Conservation (phyloP, 2,329 filamentous ascomycete species). For the Botrytis deweyae region DNA sequence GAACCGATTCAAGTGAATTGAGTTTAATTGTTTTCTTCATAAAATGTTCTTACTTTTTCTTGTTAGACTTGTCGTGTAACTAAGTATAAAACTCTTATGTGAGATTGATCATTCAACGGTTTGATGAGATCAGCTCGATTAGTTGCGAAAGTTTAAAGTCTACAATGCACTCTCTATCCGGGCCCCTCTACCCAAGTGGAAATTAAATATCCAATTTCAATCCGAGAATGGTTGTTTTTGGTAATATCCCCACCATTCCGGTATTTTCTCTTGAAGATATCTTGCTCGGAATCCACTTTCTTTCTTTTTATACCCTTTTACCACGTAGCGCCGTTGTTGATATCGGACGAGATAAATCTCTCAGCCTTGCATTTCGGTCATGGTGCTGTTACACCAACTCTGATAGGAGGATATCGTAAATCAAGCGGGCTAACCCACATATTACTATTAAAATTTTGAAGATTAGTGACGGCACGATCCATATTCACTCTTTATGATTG, state of each 20-base stretch:
- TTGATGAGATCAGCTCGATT: neutral
- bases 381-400: neutral
- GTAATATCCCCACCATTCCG: neutral
- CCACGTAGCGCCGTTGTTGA: conserved; percentile 3
- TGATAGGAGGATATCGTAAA: conserved; percentile 9
- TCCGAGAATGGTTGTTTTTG: neutral
- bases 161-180: neutral
- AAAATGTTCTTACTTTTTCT: neutral
- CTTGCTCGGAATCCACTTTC: neutral
- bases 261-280: conserved; percentile 8
- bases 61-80: neutral
- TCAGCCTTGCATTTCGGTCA: conserved; percentile 22
- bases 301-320: conserved; percentile 3
- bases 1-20: conserved; percentile 8
- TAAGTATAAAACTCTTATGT: conserved; percentile 1
- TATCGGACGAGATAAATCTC: conserved; percentile 3
- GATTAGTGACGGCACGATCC: conserved; percentile 3
- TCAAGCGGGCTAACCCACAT: conserved; percentile 11
- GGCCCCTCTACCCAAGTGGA: neutral
- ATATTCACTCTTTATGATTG: neutral
- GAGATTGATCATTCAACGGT: conserved; percentile 1
- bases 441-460: neutral
- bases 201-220: neutral
- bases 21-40: neutral
- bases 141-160: neutral